phyloP scores from a whole-genome alignment of 495 filamentous ascomycete species.

The Penicillium turbatum region DNA sequence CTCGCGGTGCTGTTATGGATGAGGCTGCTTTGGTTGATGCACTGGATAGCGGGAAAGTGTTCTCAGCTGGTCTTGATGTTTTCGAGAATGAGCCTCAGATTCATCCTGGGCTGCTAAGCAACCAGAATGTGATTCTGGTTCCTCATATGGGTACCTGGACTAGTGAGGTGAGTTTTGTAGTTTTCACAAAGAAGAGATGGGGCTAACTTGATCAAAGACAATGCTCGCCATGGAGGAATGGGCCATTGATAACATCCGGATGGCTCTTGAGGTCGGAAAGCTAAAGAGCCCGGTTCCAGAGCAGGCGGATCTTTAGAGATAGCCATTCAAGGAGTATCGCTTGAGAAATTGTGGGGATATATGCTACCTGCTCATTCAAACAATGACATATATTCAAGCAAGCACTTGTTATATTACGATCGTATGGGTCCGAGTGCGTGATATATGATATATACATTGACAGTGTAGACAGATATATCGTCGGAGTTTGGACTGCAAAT shows the following conservation, averaged over 20 bases:
- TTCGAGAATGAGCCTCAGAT: constrained; percentile 66
- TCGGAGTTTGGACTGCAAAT: too few relatives aligned
- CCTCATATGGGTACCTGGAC: constrained; percentile 71
- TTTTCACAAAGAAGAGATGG: not conserved
- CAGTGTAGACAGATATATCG: too few relatives aligned
- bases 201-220: constrained; percentile 38
- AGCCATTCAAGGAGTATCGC: too few relatives aligned
- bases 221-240: constrained; percentile 62
- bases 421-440: too few relatives aligned
- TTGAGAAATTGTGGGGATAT: too few relatives aligned
- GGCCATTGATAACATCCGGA: constrained; percentile 57
- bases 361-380: too few relatives aligned
- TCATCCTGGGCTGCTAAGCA: constrained; percentile 56
- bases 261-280: constrained; percentile 51
- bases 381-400: too few relatives aligned
- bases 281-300: constrained; percentile 56
- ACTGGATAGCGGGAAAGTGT: constrained; percentile 57
- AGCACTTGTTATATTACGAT: too few relatives aligned
- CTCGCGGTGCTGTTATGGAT: constrained; percentile 66
- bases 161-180: constrained; percentile 47
- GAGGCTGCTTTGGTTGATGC: constrained; percentile 64
- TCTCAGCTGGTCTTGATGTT: constrained; percentile 61
- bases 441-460: too few relatives aligned
- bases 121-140: constrained; percentile 57
- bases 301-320: constrained; percentile 45